A percentile compares a stretch with the other conserved stretches of the same genome.
phyloP scores from a whole-genome alignment of 192 early-diverging fungal species.

The Chytriomyces sp. region DNA sequence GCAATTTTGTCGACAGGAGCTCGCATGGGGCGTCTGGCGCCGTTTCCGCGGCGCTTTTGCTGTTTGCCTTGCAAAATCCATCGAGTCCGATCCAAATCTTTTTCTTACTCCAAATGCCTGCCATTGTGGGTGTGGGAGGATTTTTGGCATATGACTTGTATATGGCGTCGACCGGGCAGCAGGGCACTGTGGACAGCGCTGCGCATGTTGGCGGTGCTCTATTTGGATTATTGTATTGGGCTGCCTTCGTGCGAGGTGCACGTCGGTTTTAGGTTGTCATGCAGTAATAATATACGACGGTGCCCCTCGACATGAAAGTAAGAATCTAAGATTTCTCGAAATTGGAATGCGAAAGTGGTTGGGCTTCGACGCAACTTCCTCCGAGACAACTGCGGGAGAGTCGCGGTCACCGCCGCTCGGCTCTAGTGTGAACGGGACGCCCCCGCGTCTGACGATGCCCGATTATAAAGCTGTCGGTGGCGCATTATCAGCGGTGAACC shows the following conservation, averaged over 20 bases:
- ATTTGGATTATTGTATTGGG: conserved; percentile 41
- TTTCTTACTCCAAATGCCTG: conserved; percentile 40
- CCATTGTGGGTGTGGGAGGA: conserved; percentile 38
- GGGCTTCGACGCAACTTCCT: too few species aligned
- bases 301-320: too few species aligned
- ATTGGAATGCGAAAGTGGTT: too few species aligned
- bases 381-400: too few species aligned
- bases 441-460: too few species aligned
- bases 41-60: conserved; percentile 27
- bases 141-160: conserved; percentile 45
- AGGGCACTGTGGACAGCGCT: conserved; percentile 38
- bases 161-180: conserved; percentile 24
- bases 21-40: conserved; percentile 42
- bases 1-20: not conserved
- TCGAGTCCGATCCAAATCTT: conserved; percentile 35
- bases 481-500: too few species aligned
- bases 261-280: not conserved
- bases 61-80: conserved; percentile 41
- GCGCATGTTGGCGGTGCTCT: conserved; percentile 46
- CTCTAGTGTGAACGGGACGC: too few species aligned
- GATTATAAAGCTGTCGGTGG: too few species aligned
- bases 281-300: too few species aligned
- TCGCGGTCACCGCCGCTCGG: too few species aligned
- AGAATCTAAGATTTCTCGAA: too few species aligned
- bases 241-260: conserved; percentile 6